These are phyloP conservation scores for Musa balbisiana DNA, from an alignment of 202 grass and related monocot genomes.

Conservation along the genomic window DNA sequence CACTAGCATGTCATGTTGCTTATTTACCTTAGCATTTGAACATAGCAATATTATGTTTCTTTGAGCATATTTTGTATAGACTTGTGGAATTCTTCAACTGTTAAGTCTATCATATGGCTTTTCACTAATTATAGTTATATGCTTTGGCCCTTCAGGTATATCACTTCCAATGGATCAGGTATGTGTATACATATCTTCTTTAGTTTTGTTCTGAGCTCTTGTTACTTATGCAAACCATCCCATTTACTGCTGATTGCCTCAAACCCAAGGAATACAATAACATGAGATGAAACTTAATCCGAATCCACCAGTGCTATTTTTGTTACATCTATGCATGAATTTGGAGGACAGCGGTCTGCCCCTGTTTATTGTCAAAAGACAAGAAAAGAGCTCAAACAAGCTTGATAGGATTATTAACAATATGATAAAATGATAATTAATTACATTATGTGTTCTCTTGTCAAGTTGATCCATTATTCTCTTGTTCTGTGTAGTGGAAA, in stretches of 20 bases:
- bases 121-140: neutral
- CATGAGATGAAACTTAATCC: no score
- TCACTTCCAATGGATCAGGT: slow-evolving; percentile 80
- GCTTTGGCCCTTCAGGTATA: slow-evolving; percentile 60
- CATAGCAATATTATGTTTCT: no score
- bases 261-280: neutral
- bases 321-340: no score
- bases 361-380: no score
- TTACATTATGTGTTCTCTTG: neutral
- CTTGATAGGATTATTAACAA: no score
- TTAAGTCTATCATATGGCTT: slow-evolving; percentile 4
- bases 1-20: no score
- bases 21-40: no score
- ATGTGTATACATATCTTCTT: slow-evolving; percentile 8
- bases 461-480: neutral
- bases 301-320: no score
- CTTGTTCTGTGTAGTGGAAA: slow-evolving; percentile 52
- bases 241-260: neutral
- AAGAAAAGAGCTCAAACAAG: no score
- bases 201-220: neutral
- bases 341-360: no score
- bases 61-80: neutral
- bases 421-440: neutral
- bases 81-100: neutral
- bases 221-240: neutral